These are phyloP conservation scores for Alternaria infectoria DNA, from an alignment of 2,329 filamentous ascomycete genomes.

Conservation along the genomic window DNA sequence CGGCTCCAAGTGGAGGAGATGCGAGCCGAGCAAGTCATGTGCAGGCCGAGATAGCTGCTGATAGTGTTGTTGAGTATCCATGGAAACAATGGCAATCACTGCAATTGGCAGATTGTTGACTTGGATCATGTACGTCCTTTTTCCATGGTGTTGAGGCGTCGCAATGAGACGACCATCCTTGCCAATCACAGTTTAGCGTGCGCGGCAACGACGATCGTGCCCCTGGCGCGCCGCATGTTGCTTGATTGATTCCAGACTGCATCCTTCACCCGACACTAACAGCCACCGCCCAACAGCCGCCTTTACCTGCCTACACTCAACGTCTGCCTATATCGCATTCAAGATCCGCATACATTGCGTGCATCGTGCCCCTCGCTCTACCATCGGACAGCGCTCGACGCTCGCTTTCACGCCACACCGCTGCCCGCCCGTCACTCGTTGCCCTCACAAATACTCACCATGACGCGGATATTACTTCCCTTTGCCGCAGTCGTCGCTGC, in stretches of 20 bases:
- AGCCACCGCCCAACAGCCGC: constrained; percentile 4
- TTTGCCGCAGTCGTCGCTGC: constrained; percentile 44
- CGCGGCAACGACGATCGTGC: constrained; percentile 31
- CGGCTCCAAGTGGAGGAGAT: not conserved
- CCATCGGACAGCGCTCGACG: not conserved
- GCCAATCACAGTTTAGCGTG: constrained; percentile 25
- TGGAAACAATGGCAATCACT: not conserved
- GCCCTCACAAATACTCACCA: constrained; percentile 21
- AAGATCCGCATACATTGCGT: not conserved
- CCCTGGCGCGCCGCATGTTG: constrained; percentile 34
- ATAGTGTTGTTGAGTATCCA: not conserved
- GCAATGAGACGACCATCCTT: constrained; percentile 21
- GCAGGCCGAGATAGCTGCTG: not conserved
- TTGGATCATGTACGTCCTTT: not conserved
- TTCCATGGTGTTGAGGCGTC: constrained; percentile 9
- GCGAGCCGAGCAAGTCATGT: not conserved
- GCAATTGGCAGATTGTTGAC: not conserved
- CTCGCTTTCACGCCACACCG: not conserved
- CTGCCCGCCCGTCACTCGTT: constrained; percentile 23
- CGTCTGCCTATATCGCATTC: not conserved
- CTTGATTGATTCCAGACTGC: constrained; percentile 18
- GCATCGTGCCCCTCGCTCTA: not conserved
- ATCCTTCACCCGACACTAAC: constrained; percentile 10
- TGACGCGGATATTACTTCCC: constrained; percentile 36
- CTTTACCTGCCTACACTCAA: constrained; percentile 1